These are phyloP conservation scores for Vairimorpha necatrix DNA, from an alignment of 371 early-diverging fungal species.

Conservation along the genomic window DNA sequence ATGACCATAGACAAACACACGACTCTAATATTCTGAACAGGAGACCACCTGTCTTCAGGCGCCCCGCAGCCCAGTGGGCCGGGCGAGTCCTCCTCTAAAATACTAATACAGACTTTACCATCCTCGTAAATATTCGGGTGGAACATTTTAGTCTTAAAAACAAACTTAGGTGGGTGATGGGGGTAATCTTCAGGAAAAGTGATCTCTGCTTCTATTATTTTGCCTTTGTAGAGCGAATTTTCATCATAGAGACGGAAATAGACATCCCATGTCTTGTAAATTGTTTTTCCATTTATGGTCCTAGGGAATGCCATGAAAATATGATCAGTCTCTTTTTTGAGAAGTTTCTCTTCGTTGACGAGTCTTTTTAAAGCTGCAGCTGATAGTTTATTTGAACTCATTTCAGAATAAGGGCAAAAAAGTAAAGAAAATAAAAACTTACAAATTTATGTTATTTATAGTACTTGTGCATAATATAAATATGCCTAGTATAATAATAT, in stretches of 20 bases:
- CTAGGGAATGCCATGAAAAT: conserved; percentile 35
- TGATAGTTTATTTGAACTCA: conserved; percentile 3
- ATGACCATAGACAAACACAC: conserved; percentile 83
- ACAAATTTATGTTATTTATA: no score
- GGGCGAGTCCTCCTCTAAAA: conserved; percentile 74
- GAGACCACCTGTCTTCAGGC: conserved; percentile 71
- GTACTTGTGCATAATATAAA: not conserved
- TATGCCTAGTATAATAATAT: not conserved
- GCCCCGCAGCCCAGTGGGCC: conserved; percentile 66
- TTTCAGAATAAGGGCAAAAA: not conserved
- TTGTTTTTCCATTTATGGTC: conserved; percentile 2
- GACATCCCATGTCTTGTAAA: conserved; percentile 59
- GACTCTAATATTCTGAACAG: conserved; percentile 89
- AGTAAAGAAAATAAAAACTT: no score
- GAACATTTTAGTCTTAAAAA: conserved; percentile 73
- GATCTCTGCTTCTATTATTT: conserved; percentile 66
- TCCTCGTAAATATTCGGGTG: conserved; percentile 77
- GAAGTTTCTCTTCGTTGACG: conserved; percentile 33
- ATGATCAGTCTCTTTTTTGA: conserved; percentile 14
- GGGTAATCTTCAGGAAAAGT: conserved; percentile 69
- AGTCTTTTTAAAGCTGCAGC: conserved; percentile 38
- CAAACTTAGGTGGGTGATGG: conserved; percentile 74
- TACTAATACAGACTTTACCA: conserved; percentile 94
- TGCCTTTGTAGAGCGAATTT: conserved; percentile 68
- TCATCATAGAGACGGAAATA: conserved; percentile 63